Percentiles rank a stretch among this genome's conserved stretches.
Conservation (phyloP, 2,329 filamentous ascomycete species). For the Stachybotrys elegans region DNA sequence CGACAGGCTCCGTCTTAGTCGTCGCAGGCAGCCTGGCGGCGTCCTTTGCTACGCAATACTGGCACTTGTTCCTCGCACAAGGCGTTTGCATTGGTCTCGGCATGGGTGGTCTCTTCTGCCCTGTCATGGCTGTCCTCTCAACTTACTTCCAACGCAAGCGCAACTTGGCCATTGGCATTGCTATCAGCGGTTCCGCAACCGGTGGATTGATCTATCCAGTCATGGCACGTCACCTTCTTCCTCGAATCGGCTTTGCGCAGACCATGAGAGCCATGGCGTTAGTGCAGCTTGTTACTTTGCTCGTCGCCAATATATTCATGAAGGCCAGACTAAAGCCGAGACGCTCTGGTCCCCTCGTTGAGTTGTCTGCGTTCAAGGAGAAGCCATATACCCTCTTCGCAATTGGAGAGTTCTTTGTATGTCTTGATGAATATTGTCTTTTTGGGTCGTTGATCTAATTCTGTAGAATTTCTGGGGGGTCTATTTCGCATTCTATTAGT, state of each 20-base stretch:
- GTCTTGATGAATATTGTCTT: too few species aligned
- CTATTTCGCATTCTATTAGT: constrained; percentile 44
- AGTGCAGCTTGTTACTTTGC: constrained; percentile 44
- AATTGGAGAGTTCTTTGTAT: constrained; percentile 28
- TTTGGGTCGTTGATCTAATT: too few species aligned
- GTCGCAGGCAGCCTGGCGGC: constrained; percentile 41
- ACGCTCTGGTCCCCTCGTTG: constrained; percentile 44
- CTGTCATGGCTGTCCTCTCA: constrained; percentile 47
- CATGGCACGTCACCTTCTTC: constrained; percentile 50
- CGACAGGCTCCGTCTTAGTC: constrained; percentile 34
- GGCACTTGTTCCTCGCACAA: constrained; percentile 46
- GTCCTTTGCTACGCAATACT: constrained; percentile 36
- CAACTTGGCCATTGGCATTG: constrained; percentile 55
- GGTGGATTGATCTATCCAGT: constrained; percentile 62
- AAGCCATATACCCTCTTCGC: constrained; percentile 33
- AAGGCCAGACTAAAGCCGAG: constrained; percentile 43
- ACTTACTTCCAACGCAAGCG: constrained; percentile 59
- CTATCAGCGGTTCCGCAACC: constrained; percentile 53
- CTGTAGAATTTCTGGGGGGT: constrained; percentile 48
- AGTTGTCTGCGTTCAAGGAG: constrained; percentile 46
- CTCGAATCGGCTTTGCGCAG: constrained; percentile 58
- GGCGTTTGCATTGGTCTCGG: constrained; percentile 54
- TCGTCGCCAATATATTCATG: constrained; percentile 34
- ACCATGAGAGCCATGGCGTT: constrained; percentile 57
- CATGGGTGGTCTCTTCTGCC: constrained; percentile 47